Conservation (phyloP, 2,329 filamentous ascomycete genomes). For the Dothideomycetidae sp. region DNA sequence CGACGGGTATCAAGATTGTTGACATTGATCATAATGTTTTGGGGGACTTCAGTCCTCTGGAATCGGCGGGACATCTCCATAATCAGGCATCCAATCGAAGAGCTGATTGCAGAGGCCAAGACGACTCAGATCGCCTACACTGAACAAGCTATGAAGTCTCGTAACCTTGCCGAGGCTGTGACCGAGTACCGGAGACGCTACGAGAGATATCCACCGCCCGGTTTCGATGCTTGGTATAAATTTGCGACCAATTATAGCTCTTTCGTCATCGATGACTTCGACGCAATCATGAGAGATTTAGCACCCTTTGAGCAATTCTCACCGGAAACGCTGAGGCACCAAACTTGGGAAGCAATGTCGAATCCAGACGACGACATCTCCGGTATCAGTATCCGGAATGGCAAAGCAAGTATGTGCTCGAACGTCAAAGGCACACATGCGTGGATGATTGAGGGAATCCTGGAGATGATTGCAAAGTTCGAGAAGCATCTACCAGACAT, state of each 20-base stretch:
- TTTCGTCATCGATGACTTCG: slow-evolving; percentile 44
- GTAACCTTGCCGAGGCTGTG: slow-evolving; percentile 38
- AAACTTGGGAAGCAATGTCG: slow-evolving; percentile 39
- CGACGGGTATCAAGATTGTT: too few species aligned
- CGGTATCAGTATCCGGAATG: slow-evolving; percentile 42
- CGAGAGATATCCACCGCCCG: slow-evolving; percentile 40
- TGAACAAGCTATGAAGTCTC: slow-evolving; percentile 27
- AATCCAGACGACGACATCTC: slow-evolving; percentile 42
- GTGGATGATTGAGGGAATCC: slow-evolving; percentile 44
- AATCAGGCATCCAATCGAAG: slow-evolving; percentile 40
- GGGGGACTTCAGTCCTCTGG: slow-evolving; percentile 28
- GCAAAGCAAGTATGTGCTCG: slow-evolving; percentile 35
- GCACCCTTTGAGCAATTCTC: slow-evolving; percentile 40
- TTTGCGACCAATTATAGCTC: slow-evolving; percentile 40
- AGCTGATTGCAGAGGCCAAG: slow-evolving; percentile 38
- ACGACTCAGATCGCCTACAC: slow-evolving; percentile 36
- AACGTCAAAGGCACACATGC: slow-evolving; percentile 41
- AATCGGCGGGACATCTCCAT: slow-evolving; percentile 27
- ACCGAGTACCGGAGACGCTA: slow-evolving; percentile 39
- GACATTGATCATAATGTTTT: slow-evolving; percentile 30
- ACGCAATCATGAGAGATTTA: slow-evolving; percentile 44
- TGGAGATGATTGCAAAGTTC: slow-evolving; percentile 41
- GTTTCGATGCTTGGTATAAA: slow-evolving; percentile 46
- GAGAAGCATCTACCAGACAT: slow-evolving; percentile 44
- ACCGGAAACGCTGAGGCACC: slow-evolving; percentile 36